A percentile compares a stretch with the other conserved stretches of the same genome.
Evolutionary conservation across 2,329 filamentous ascomycete species (phyloP).

Genomic region (Aspergillus puulaauensis): DNA sequence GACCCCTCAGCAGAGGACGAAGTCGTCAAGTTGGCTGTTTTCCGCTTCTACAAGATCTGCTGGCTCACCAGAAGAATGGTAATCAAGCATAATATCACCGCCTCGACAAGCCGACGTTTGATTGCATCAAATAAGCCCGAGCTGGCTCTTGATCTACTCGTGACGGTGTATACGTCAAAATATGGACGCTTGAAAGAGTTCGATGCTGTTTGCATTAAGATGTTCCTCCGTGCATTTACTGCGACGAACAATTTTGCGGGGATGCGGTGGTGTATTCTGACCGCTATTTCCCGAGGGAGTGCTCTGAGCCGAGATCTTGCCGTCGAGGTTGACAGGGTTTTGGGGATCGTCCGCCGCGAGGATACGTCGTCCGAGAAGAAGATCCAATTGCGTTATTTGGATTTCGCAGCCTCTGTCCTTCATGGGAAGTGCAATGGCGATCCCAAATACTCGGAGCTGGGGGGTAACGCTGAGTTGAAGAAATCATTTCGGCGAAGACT

Average conservation of each 20-base stretch:
- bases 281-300: slow-evolving; percentile 34
- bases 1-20: slow-evolving; percentile 23
- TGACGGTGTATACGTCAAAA: slow-evolving; percentile 37
- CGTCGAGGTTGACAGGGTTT: slow-evolving; percentile 31
- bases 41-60: slow-evolving; percentile 41
- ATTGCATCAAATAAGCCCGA: slow-evolving; percentile 25
- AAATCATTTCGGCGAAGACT: slow-evolving; percentile 13
- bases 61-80: slow-evolving; percentile 29
- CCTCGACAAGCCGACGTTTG: slow-evolving; percentile 28
- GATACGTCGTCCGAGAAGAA: not conserved
- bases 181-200: slow-evolving; percentile 34
- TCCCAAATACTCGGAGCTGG: slow-evolving; percentile 12
- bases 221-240: slow-evolving; percentile 37
- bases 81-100: slow-evolving; percentile 39
- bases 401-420: slow-evolving; percentile 19
- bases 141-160: slow-evolving; percentile 34
- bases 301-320: slow-evolving; percentile 32
- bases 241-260: slow-evolving; percentile 31
- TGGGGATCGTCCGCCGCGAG: slow-evolving; percentile 19
- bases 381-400: slow-evolving; percentile 21
- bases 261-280: slow-evolving; percentile 42
- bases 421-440: slow-evolving; percentile 25
- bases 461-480: slow-evolving; percentile 12
- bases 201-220: slow-evolving; percentile 38
- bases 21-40: slow-evolving; percentile 35